These are phyloP conservation scores for Cicer arietinum DNA, from an alignment of 306 rosid species.

Conservation along the genomic window DNA sequence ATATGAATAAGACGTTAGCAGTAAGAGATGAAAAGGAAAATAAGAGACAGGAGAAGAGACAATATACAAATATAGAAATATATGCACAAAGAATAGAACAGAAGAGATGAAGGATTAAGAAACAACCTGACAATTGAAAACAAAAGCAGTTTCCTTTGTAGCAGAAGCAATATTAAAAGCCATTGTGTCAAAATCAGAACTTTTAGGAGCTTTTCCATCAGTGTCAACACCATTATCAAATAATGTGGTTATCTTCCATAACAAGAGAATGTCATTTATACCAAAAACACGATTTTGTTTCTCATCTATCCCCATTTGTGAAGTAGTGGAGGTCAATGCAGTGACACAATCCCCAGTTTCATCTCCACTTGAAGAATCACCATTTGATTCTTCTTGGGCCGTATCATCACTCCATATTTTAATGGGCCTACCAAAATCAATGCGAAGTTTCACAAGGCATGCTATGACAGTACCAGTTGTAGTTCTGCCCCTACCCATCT, in stretches of 20 bases:
- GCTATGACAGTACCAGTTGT: slow-evolving; percentile 95
- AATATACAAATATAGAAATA: slow-evolving; percentile 10
- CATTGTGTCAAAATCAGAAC: slow-evolving; percentile 85
- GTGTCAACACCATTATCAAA: slow-evolving; percentile 95
- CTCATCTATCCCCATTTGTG: slow-evolving; percentile 52
- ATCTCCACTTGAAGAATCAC: slow-evolving; percentile 76
- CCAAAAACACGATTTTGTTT: slow-evolving; percentile 72
- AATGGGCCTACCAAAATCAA: slow-evolving; percentile 82
- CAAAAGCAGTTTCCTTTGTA: slow-evolving; percentile 78
- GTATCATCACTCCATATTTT: slow-evolving; percentile 65
- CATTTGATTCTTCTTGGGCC: slow-evolving; percentile 59
- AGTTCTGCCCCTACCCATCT: slow-evolving; percentile 97
- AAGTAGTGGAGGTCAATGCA: slow-evolving; percentile 44
- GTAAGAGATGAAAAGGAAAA: slow-evolving; percentile 38
- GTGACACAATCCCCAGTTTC: slow-evolving; percentile 56
- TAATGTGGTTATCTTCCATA: slow-evolving; percentile 87
- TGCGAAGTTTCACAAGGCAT: slow-evolving; percentile 85
- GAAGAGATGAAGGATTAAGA: slow-evolving; percentile 44
- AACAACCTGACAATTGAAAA: slow-evolving; percentile 89
- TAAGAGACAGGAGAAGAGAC: background rate
- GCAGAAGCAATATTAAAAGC: slow-evolving; percentile 81
- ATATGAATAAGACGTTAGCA: slow-evolving; percentile 36
- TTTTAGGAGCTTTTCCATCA: slow-evolving; percentile 94
- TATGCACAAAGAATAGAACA: slow-evolving; percentile 23
- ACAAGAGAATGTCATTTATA: slow-evolving; percentile 83